Conservation (phyloP, 2,329 filamentous ascomycete species). For the Talaromyces sp. region DNA sequence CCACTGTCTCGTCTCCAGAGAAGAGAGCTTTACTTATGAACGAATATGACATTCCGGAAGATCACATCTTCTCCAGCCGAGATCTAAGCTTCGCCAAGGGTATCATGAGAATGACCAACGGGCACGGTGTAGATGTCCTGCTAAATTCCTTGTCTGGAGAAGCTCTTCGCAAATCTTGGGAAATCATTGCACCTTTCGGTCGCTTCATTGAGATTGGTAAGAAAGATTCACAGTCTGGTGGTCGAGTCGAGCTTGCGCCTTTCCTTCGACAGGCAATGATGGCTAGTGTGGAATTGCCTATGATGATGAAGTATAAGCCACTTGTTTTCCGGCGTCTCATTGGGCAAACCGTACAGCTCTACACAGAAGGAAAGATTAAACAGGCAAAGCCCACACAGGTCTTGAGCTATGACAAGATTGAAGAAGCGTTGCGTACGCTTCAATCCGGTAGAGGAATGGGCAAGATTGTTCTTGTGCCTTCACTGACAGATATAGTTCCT, state of each 20-base stretch:
- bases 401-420: slow-evolving; percentile 20
- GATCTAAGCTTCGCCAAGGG: slow-evolving; percentile 23
- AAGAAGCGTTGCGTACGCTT: slow-evolving; percentile 22
- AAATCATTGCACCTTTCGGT: slow-evolving; percentile 22
- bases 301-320: slow-evolving; percentile 20
- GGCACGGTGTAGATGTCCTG: slow-evolving; percentile 23
- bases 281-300: slow-evolving; percentile 21
- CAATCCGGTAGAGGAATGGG: slow-evolving; percentile 24
- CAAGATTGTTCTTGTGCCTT: slow-evolving; percentile 22
- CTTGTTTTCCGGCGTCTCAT: slow-evolving; percentile 18
- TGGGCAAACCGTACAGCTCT: slow-evolving; percentile 20
- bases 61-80: slow-evolving; percentile 26
- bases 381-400: slow-evolving; percentile 20
- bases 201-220: slow-evolving; percentile 24
- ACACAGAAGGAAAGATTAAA: slow-evolving; percentile 21
- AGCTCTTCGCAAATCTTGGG: slow-evolving; percentile 21
- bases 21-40: slow-evolving; percentile 24
- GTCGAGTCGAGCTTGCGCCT: slow-evolving; percentile 18
- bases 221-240: slow-evolving; percentile 19
- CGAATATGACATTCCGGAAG: slow-evolving; percentile 23
- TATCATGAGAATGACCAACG: slow-evolving; percentile 23
- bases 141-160: slow-evolving; percentile 22
- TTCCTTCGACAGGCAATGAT: slow-evolving; percentile 22
- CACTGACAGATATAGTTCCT: slow-evolving; percentile 18
- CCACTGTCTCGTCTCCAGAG: slow-evolving; percentile 23